phyloP scores from a whole-genome alignment of 2,329 filamentous ascomycete genomes.

The Hymenotorrendiella dingleyae region DNA sequence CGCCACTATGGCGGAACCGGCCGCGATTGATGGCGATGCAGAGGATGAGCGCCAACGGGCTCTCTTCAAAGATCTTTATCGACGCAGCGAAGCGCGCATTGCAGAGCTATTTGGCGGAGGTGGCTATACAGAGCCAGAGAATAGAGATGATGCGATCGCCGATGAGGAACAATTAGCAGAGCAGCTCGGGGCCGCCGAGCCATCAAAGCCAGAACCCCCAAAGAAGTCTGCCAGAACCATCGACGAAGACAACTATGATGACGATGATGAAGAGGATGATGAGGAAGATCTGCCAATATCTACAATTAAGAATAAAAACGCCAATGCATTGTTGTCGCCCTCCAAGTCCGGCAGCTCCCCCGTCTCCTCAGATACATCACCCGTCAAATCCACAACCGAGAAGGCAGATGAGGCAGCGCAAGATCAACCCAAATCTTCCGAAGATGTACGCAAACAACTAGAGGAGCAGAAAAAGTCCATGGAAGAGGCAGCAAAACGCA shows the following conservation, averaged over 20 bases:
- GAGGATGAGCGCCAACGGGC: conserved; percentile 65
- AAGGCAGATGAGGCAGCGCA: conserved; percentile 43
- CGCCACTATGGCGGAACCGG: conserved; percentile 40
- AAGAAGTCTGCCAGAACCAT: conserved; percentile 75
- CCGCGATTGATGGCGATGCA: conserved; percentile 45
- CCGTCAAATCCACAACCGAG: conserved; percentile 51
- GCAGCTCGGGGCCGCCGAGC: conserved; percentile 46
- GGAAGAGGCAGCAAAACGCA: conserved; percentile 81
- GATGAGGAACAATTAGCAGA: conserved; percentile 36
- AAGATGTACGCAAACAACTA: conserved; percentile 87
- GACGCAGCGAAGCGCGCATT: conserved; percentile 70
- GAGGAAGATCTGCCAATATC: conserved; percentile 49
- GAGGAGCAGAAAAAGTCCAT: conserved; percentile 88
- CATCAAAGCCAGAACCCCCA: conserved; percentile 39
- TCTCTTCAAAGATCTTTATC: conserved; percentile 73
- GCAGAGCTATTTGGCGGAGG: conserved; percentile 62
- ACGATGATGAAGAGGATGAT: conserved; percentile 70
- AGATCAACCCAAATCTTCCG: conserved; percentile 61
- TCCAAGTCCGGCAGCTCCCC: conserved; percentile 65
- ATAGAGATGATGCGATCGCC: conserved; percentile 25
- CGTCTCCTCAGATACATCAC: conserved; percentile 43
- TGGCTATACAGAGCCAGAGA: conserved; percentile 15
- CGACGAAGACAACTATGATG: conserved; percentile 80
- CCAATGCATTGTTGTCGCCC: conserved; percentile 54
- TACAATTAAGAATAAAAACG: conserved; percentile 46